phyloP scores from a whole-genome alignment of 2,329 filamentous ascomycete species.

The Juglanconis sp. region DNA sequence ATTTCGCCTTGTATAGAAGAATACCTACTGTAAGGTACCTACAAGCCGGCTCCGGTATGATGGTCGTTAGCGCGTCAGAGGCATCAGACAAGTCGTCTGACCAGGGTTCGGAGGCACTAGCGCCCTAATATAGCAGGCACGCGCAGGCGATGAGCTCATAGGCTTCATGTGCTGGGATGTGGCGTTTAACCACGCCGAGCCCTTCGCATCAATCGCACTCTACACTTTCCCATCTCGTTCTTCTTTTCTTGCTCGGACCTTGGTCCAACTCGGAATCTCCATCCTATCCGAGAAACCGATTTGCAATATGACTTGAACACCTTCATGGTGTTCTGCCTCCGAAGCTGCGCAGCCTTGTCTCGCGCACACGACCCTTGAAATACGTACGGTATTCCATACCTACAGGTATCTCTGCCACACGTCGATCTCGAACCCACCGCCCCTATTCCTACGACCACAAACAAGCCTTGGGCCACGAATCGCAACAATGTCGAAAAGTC shows the following conservation, averaged over 20 bases:
- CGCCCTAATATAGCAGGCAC: too few species aligned
- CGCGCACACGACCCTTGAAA: background rate
- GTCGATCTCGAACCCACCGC: background rate
- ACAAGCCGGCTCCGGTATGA: too few species aligned
- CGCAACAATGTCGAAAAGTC: conserved; percentile 5
- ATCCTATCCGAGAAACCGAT: background rate
- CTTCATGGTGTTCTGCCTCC: background rate
- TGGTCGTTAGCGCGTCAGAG: too few species aligned
- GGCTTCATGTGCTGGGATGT: too few species aligned
- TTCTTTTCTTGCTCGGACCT: background rate
- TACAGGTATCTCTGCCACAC: background rate
- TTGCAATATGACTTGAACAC: background rate
- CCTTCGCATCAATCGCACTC: too few species aligned
- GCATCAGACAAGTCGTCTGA: too few species aligned
- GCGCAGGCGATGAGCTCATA: too few species aligned
- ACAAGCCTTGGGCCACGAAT: background rate
- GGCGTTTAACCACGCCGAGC: too few species aligned
- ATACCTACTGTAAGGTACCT: too few species aligned
- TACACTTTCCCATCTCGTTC: background rate
- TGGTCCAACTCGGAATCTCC: background rate
- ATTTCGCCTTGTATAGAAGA: too few species aligned
- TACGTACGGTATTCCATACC: background rate
- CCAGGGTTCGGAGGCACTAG: too few species aligned
- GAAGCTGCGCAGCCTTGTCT: background rate
- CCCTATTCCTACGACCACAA: background rate